Evolutionary conservation across 108 stramenopile genomes (phyloP).

Genomic region (Phaeodactylum tricornutum): DNA sequence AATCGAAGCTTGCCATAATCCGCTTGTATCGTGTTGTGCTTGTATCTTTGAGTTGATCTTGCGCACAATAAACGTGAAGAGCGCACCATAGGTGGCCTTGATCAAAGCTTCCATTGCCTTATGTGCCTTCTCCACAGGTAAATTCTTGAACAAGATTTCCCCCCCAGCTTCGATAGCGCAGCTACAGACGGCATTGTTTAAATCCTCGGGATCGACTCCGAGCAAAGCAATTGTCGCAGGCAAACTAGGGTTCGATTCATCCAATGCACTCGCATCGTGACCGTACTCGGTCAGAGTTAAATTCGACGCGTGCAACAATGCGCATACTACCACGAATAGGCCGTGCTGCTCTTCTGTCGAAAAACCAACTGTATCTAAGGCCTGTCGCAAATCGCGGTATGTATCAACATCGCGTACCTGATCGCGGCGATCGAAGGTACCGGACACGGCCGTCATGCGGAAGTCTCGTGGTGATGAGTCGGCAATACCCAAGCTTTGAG

Average conservation of each 20-base stretch:
- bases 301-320: conserved; percentile 71
- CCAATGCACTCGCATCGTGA: conserved; percentile 29
- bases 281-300: conserved; percentile 27
- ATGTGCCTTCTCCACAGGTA: conserved; percentile 42
- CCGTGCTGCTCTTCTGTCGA: conserved; percentile 21
- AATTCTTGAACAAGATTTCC: conserved; percentile 64
- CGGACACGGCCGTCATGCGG: conserved; percentile 53
- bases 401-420: conserved; percentile 65
- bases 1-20: conserved; percentile 64
- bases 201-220: conserved; percentile 48
- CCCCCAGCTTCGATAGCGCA: conserved; percentile 62
- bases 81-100: conserved; percentile 83
- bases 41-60: conserved; percentile 5
- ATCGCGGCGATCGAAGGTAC: conserved; percentile 75
- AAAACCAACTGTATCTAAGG: conserved; percentile 66
- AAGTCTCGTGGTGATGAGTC: conserved; percentile 42
- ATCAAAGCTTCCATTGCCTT: conserved; percentile 87
- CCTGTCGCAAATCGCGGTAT: conserved; percentile 45
- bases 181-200: conserved; percentile 55
- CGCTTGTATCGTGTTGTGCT: no score
- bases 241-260: conserved; percentile 31
- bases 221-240: conserved; percentile 41
- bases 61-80: conserved; percentile 71
- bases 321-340: conserved; percentile 31
- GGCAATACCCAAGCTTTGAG: conserved; percentile 27